Base-by-base conservation (phyloP, 768 basidiomycete species). In the Kwoniella heveanensis region DNA sequence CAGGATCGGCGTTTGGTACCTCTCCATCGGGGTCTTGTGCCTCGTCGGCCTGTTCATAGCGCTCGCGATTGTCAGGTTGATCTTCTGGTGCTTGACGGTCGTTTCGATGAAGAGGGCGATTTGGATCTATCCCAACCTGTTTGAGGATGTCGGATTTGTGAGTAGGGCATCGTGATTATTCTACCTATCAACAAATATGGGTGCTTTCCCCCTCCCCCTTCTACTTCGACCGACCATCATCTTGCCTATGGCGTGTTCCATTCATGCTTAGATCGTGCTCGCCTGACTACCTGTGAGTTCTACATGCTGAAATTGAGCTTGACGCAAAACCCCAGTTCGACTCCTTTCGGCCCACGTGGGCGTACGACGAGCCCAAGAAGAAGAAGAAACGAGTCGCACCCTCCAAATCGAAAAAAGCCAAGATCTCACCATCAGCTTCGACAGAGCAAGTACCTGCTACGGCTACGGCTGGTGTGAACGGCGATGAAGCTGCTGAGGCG, bases 71-170 rank as follows among this genome's bases (percentile, higher is more conserved):
- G 84, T 98, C 56, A 86, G 96, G 54, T 83, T 97, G 57, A 90
- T 99, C 71, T 89, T 97, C 83, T 98, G 92, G 81, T 85, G 94
- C 80, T 86, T 93, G 74, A 94, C 95, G n/a, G 78, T 94, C 68
- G 81, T 98, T 73, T 86, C 86, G 60, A 88, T 87, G 30, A 87
- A 88, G 64, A 92, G 92, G 15, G 96, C 94, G 47, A 96, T 99
- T 52, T 99, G 96, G 96, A 89, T 98, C 82, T 99, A 97, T 84
- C 96, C 96, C 0, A 89, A 95, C 77, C 82, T 99, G 30, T 98
- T 99, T 69, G 96, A 95, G 15, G 95, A 99, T 74, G 95, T 97
- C 59, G 94, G 96, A 80, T 95, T 98, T 76, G 96, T 99, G 78
- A 81, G 95, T 88, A 52, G n/a, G n/a, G n/a, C n/a, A n/a, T n/a